These are phyloP conservation scores for Hyaloscypha variabilis DNA, from an alignment of 495 filamentous ascomycete genomes.

Conservation along the genomic window DNA sequence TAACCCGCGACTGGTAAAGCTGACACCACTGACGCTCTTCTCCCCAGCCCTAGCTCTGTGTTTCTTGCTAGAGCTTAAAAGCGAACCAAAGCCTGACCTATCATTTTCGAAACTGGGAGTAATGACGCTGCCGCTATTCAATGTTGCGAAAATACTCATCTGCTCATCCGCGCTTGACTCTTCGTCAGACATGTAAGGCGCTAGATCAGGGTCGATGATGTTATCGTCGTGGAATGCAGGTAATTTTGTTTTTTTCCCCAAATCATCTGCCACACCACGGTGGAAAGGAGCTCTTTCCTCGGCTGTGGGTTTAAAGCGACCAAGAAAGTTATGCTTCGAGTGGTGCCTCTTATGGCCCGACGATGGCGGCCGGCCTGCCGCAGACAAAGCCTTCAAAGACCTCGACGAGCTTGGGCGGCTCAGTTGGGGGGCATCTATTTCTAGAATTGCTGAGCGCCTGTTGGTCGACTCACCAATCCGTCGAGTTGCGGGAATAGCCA, in stretches of 20 bases:
- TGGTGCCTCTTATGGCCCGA: slow-evolving; percentile 79
- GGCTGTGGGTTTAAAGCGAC: slow-evolving; percentile 54
- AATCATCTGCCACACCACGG: slow-evolving; percentile 66
- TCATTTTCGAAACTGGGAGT: slow-evolving; percentile 51
- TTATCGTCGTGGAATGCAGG: slow-evolving; percentile 96
- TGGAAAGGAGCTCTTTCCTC: slow-evolving; percentile 79
- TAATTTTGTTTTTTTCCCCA: slow-evolving; percentile 63
- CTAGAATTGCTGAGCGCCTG: slow-evolving; percentile 83
- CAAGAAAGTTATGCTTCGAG: slow-evolving; percentile 79
- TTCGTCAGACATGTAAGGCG: slow-evolving; percentile 93
- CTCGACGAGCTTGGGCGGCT: slow-evolving; percentile 86
- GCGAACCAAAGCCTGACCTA: slow-evolving; percentile 47
- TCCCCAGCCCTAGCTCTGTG: slow-evolving; percentile 75
- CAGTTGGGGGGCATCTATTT: slow-evolving; percentile 77
- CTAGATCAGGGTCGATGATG: slow-evolving; percentile 96
- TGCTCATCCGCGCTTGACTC: slow-evolving; percentile 92
- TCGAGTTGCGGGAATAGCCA: slow-evolving; percentile 88
- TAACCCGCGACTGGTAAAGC: slow-evolving; percentile 60
- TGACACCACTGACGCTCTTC: slow-evolving; percentile 64
- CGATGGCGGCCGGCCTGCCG: slow-evolving; percentile 68
- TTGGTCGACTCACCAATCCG: slow-evolving; percentile 81
- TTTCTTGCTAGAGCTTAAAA: slow-evolving; percentile 70
- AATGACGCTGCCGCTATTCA: slow-evolving; percentile 49
- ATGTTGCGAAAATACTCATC: slow-evolving; percentile 79
- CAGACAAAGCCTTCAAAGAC: slow-evolving; percentile 74